phyloP scores from a whole-genome alignment of 2,329 filamentous ascomycete species.

The Keithomyces neogunnii region DNA sequence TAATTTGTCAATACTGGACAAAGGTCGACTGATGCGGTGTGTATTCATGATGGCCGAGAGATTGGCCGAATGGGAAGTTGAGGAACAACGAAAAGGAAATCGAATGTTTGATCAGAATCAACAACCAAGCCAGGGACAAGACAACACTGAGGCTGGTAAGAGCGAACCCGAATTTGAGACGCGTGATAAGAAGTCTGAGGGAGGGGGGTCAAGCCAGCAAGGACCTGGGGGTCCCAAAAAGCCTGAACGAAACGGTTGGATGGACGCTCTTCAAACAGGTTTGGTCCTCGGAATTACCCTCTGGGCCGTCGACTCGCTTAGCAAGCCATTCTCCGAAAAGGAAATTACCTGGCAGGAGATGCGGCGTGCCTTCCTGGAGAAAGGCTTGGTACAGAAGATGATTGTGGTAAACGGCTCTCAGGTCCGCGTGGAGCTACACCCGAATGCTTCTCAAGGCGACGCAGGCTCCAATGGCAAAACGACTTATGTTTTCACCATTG shows the following conservation, averaged over 20 bases:
- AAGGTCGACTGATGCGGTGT: constrained; percentile 27
- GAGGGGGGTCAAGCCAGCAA: constrained; percentile 17
- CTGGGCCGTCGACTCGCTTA: constrained; percentile 33
- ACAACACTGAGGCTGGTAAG: constrained; percentile 12
- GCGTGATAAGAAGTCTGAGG: constrained; percentile 10
- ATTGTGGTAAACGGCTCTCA: constrained; percentile 64
- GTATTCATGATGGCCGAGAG: constrained; percentile 28
- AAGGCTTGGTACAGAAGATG: constrained; percentile 90
- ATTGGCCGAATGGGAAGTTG: constrained; percentile 21
- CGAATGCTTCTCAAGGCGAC: constrained; percentile 51
- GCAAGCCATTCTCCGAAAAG: constrained; percentile 35
- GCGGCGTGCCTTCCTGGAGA: constrained; percentile 85
- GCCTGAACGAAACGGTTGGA: constrained; percentile 25
- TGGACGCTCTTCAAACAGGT: constrained; percentile 26
- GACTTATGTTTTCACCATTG: constrained; percentile 86
- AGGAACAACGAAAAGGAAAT: constrained; percentile 12
- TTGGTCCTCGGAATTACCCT: constrained; percentile 45
- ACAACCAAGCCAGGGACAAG: constrained; percentile 12
- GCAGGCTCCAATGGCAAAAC: constrained; percentile 20
- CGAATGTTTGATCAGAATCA: constrained; percentile 16
- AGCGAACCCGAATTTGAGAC: constrained; percentile 11
- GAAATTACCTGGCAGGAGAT: constrained; percentile 99
- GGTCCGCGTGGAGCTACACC: constrained; percentile 74
- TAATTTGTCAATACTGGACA: constrained; percentile 34
- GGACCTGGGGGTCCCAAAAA: constrained; percentile 26